These are phyloP conservation scores for Globisporangium emineosum DNA, from an alignment of 352 stramenopile species.

Conservation along the genomic window DNA sequence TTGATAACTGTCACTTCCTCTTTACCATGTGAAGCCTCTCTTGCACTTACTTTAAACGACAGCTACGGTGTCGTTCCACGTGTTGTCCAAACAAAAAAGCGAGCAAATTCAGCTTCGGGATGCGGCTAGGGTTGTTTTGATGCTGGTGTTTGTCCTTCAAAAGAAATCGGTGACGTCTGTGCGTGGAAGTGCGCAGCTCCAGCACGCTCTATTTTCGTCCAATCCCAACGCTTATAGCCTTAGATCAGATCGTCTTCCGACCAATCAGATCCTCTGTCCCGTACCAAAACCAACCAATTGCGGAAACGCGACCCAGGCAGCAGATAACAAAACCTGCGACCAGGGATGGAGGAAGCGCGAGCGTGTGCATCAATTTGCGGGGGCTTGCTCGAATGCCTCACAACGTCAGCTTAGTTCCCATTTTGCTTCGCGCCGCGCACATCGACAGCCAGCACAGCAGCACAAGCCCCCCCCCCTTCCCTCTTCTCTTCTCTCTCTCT, in stretches of 20 bases:
- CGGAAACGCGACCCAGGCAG: not conserved
- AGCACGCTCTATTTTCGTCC: not conserved
- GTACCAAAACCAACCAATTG: not conserved
- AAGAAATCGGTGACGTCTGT: constrained; percentile 42
- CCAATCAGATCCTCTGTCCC: constrained; percentile 14
- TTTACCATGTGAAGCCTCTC: no score
- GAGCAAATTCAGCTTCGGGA: not conserved
- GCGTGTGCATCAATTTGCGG: not conserved
- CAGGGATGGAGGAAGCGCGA: not conserved
- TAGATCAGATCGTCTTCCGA: not conserved
- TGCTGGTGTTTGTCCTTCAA: constrained; percentile 31
- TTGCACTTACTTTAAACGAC: not conserved
- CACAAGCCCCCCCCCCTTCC: not conserved
- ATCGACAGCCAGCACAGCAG: not conserved
- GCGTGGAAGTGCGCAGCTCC: constrained; percentile 32
- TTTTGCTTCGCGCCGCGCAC: constrained; percentile 38
- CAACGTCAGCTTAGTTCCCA: constrained; percentile 38
- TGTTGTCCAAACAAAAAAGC: constrained; percentile 18
- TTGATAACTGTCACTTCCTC: not conserved
- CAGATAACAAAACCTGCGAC: not conserved
- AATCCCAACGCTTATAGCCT: not conserved
- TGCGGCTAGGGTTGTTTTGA: constrained; percentile 8
- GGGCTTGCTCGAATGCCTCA: not conserved
- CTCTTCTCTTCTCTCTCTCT: not conserved
- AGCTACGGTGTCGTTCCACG: not conserved